Base-by-base conservation (phyloP, 2,329 filamentous ascomycete species). In the Hymenoscyphus salicellus region DNA sequence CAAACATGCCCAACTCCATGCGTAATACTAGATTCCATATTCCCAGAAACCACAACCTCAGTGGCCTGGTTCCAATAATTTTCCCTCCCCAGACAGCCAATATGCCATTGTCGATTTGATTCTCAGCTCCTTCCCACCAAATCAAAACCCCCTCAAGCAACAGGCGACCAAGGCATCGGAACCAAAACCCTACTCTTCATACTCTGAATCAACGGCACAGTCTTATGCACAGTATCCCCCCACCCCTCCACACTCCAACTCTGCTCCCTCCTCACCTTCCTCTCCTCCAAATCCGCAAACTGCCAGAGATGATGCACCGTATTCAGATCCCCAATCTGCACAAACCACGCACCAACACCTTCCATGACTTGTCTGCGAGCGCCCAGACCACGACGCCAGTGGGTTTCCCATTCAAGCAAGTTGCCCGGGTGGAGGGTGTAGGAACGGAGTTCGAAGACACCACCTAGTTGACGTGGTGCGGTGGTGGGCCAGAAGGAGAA, bases 401-500 rank as follows among this genome's bases (percentile, higher is more conserved):
- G 95, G 49, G 92, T 96, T 83, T 99, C 95, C 95, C 95, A 99
- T 79, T 99, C 95, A 7, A 99, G 85, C 55, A 99, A 83, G 77
- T 97, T 97, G 52, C 95, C 95, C 0, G 95, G 95, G 76, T 97
- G 92, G 26, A 99, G 85, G 5, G 93, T 97, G 81, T 99, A 99
- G 1, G 95, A 97, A 61, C 95, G 91, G 38, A 99, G 84, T 81
- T 99, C 95, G 76, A 99, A 99, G 52, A 99, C 79, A 56, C 95
- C 95, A 63, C 95, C 95, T 0, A 99, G 86, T 73, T 92, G 84
- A 66, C 95, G 92, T 0, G 95, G 95, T 5, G 93, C 85, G 0
- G 92, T 94, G 2, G 95, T 99, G 1, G 95, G 95, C 95, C 95
- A 99, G 84, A 99, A 99, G 41, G 93, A 97, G 80, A 99, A 99